Conservation (phyloP, 495 filamentous ascomycete genomes). For the Gamarada debralockiae region DNA sequence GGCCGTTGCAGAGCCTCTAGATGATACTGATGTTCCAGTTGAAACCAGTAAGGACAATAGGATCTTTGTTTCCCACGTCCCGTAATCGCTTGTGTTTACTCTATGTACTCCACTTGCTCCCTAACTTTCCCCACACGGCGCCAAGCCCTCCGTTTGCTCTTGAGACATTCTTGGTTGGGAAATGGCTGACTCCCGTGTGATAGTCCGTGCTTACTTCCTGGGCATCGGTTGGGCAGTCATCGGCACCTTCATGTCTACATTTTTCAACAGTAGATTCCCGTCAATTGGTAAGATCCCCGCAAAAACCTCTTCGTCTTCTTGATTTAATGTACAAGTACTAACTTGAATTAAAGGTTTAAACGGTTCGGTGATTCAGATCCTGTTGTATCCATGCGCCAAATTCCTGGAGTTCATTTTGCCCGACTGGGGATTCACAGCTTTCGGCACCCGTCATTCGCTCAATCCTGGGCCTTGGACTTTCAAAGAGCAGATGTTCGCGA, state of each 20-base stretch:
- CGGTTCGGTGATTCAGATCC: conserved; percentile 35
- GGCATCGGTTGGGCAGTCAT: conserved; percentile 35
- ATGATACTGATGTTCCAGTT: conserved; percentile 28
- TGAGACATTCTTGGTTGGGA: too few species aligned
- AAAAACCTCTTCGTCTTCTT: too few species aligned
- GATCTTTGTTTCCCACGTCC: too few species aligned
- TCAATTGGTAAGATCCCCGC: conserved; percentile 25
- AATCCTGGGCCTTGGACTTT: conserved; percentile 75
- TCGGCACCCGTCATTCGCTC: conserved; percentile 51
- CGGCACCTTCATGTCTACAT: conserved; percentile 33
- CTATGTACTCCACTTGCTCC: too few species aligned
- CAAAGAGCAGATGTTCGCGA: conserved; percentile 74
- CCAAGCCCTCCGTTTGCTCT: too few species aligned
- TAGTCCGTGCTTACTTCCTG: conserved; percentile 38
- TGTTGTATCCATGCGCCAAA: conserved; percentile 35
- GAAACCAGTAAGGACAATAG: too few species aligned
- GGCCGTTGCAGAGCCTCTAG: conserved; percentile 35
- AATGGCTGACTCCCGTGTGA: too few species aligned
- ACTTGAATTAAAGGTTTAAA: conserved; percentile 21
- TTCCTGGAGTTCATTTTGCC: conserved; percentile 35
- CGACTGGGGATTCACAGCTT: conserved; percentile 44
- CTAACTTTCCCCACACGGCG: too few species aligned
- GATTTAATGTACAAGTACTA: not conserved
- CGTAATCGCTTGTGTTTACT: too few species aligned
- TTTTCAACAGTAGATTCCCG: conserved; percentile 38